Evolutionary conservation across 306 rosid species (phyloP), one percentile per base, ranked within the genome.

Genomic region (Hippophae rhamnoides): DNA sequence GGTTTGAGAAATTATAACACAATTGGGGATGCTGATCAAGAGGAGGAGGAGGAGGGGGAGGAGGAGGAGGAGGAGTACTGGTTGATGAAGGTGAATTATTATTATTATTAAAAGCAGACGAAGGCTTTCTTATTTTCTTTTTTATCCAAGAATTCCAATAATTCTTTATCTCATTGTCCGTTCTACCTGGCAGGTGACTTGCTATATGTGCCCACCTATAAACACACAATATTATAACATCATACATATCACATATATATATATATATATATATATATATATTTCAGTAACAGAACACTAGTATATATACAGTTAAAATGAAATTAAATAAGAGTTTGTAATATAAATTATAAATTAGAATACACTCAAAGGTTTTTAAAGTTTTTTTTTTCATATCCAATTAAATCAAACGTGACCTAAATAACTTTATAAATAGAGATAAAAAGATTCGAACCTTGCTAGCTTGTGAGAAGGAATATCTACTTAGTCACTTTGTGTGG

Each of bases 71-170:
- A 18, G 23, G 23, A 18, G 23, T 18, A 18, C 23, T 47, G 11
- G 73, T 43, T 4, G 79, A 64, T 65, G 85, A 23, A 5, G 38
- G 38, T 31, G 38, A 31, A 4, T 31, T 31, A 4, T 31, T 31
- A 3, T 27, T 27, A 31, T 31, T 31, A 31, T 31, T 31, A 31
- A 31, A 31, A 31, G 79, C 47, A 1, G 89, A 58, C 11, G 80
- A 64, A 46, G 95, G 78, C 62, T 87, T 92, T 75, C 87, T 49
- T 1, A 87, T 92, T 80, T 92, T 92, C 79, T 92, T 92, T 57
- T 87, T 92, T 61, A 92, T 92, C 98, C 98, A 92, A 40, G 98
- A 92, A 49, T 92, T 92, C 98, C 98, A 92, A 40, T 92, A 92
- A 74, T 92, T 92, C 71, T 92, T 92, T 66, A 92, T 92, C 74